A percentile compares a stretch with the other conserved stretches of the same genome.
Evolutionary conservation across 2,329 filamentous ascomycete genomes (phyloP).

Genomic region (Colletotrichum chlorophyti): DNA sequence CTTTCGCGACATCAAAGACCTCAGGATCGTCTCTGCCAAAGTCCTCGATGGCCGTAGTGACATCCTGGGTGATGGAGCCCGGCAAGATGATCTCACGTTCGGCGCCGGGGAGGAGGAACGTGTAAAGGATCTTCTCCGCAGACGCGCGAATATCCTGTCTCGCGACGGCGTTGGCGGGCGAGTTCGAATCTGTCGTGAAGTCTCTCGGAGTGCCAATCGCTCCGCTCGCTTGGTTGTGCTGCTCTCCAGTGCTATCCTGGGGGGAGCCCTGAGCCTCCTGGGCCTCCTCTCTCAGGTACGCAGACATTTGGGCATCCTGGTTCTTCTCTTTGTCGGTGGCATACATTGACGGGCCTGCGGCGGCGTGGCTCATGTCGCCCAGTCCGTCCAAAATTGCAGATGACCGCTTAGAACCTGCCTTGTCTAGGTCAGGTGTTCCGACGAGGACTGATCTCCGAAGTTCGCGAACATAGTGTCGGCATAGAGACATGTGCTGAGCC

Average conservation of each 20-base stretch:
- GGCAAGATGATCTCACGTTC: conserved; percentile 96
- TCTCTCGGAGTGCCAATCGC: conserved; percentile 67
- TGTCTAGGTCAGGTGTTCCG: conserved; percentile 89
- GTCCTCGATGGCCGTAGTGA: conserved; percentile 88
- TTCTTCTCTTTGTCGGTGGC: conserved; percentile 75
- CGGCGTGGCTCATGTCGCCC: conserved; percentile 68
- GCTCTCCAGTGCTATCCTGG: conserved; percentile 53
- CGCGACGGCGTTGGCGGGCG: conserved; percentile 83
- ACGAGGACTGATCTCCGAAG: conserved; percentile 91
- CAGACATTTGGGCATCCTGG: conserved; percentile 89
- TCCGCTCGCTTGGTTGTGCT: conserved; percentile 55
- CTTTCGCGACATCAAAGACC: conserved; percentile 96
- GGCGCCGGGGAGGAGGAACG: conserved; percentile 91
- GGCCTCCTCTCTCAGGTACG: conserved; percentile 77
- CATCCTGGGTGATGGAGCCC: conserved; percentile 82
- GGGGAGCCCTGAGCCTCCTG: conserved; percentile 65
- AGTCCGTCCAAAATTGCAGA: conserved; percentile 79
- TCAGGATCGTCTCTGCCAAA: conserved; percentile 94
- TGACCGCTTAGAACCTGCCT: conserved; percentile 80
- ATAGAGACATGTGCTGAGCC: conserved; percentile 97
- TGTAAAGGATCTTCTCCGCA: conserved; percentile 99
- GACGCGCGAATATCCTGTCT: conserved; percentile 90
- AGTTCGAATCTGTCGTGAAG: conserved; percentile 77
- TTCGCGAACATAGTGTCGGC: conserved; percentile 95
- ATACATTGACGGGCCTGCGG: conserved; percentile 67